Base-by-base conservation (phyloP, 495 filamentous ascomycete genomes). In the Lasiosphaeria ovina region DNA sequence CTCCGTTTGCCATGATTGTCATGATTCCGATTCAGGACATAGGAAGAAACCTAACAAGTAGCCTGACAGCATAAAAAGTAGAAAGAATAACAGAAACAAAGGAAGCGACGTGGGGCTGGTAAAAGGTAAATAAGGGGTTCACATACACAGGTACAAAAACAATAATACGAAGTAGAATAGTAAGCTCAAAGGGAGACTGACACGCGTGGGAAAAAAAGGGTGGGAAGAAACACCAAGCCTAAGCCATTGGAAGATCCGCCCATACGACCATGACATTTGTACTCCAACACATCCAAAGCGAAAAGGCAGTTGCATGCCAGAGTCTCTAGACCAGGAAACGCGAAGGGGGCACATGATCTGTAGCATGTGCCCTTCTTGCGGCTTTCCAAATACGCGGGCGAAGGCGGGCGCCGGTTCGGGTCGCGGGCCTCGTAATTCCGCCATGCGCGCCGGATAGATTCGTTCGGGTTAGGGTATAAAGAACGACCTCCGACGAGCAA, bases 201-300 rank as follows among this genome's bases (percentile, higher is more conserved):
- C 24, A 2, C 24, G 24, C 24, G 24, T 24, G 24, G 24, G 24
- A 24, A 24, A 24, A 68, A 66, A 67, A 73, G 14, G 11, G 16
- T 14, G 44, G 44, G 44, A 47, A 60, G 55, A 66, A 70, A 69
- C 63, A 64, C 53, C 66, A 66, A 68, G 47, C 63, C 67, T 47
- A 47, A 47, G 3, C 44, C 44, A 70, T 69, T 55, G 16, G 44
- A 47, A 55, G 49, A 64, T 49, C 52, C 56, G 34, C 63, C 57
- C 54, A 68, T 54, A 65, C 36, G 53, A 60, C 54, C 53, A 53
- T 61, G 62, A 61, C 64, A 55, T 61, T 68, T 74, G 67, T 65
- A 62, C 64, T 68, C 69, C 72, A 68, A 72, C 65, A 63, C 66
- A 65, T 69, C 66, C 63, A 64, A 71, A 57, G 62, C 60, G 64